Conservation (phyloP, 768 basidiomycete genomes). For the Tylopilus sp. region DNA sequence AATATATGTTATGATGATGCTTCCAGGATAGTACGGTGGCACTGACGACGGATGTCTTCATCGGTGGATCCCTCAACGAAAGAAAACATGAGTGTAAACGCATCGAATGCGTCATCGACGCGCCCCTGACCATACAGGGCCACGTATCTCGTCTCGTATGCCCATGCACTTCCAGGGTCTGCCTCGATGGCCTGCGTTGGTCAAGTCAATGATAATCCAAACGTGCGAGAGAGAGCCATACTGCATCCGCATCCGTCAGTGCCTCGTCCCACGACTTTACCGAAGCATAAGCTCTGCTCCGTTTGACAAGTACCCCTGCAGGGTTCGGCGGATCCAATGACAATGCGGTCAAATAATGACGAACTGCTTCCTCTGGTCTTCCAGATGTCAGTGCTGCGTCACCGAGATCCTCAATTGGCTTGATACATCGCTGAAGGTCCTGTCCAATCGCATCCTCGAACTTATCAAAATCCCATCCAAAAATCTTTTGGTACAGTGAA, state of each 20-base stretch:
- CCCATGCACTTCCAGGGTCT: constrained; percentile 3
- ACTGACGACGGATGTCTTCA: too few relatives aligned
- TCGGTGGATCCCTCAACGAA: too few relatives aligned
- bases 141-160: constrained; percentile 5
- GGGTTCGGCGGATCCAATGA: background rate
- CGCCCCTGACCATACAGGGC: background rate
- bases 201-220: too few relatives aligned
- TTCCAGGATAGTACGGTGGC: too few relatives aligned
- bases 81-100: too few relatives aligned
- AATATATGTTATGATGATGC: too few relatives aligned
- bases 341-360: background rate
- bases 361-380: background rate
- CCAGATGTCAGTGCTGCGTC: background rate
- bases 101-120: background rate
- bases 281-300: background rate
- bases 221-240: background rate
- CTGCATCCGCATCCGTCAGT: background rate
- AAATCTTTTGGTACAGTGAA: too few relatives aligned
- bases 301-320: constrained; percentile 2
- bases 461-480: too few relatives aligned
- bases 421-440: background rate
- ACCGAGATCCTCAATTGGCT: background rate
- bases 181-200: background rate
- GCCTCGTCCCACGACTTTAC: background rate
- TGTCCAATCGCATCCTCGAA: too few relatives aligned